phyloP scores from a whole-genome alignment of 1,284 basidiomycete species.

The Mycena citricolor region DNA sequence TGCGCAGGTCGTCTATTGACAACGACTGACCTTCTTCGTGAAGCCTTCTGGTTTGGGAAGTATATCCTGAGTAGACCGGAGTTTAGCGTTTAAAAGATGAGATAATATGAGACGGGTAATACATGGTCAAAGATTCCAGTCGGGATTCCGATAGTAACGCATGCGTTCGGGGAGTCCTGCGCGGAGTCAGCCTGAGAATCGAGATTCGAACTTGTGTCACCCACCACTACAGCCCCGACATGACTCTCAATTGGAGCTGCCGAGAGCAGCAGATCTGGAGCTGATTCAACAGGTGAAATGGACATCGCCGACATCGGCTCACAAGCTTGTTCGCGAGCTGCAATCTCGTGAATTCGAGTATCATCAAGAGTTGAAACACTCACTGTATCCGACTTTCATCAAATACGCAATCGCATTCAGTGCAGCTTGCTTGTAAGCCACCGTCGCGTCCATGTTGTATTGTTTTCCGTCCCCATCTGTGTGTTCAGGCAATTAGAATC shows the following conservation, averaged over 20 bases:
- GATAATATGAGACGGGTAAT: background rate
- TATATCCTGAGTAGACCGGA: slow-evolving; percentile 42
- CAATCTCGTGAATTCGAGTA: background rate
- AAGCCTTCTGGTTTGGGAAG: slow-evolving; percentile 52
- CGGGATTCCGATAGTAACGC: slow-evolving; percentile 71
- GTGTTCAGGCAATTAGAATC: background rate
- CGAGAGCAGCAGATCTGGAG: slow-evolving; percentile 68
- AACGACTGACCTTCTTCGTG: slow-evolving; percentile 33
- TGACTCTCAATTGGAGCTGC: slow-evolving; percentile 79
- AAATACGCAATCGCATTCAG: slow-evolving; percentile 76
- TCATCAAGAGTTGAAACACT: slow-evolving; percentile 28
- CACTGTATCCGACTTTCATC: slow-evolving; percentile 74
- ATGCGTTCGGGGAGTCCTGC: slow-evolving; percentile 75
- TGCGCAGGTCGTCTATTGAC: background rate
- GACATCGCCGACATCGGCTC: slow-evolving; percentile 7
- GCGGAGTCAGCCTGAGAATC: background rate
- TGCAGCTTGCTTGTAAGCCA: slow-evolving; percentile 79
- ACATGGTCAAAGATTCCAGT: slow-evolving; percentile 74
- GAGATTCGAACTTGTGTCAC: slow-evolving; percentile 24
- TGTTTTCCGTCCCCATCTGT: slow-evolving; percentile 72
- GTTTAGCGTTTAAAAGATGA: background rate
- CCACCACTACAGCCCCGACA: slow-evolving; percentile 69
- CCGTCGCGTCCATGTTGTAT: slow-evolving; percentile 78
- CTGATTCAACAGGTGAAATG: slow-evolving; percentile 5
- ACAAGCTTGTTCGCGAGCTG: slow-evolving; percentile 75